Evolutionary conservation across 2,329 filamentous ascomycete genomes (phyloP), one percentile per base, ranked within the genome.

Genomic region (Pezicula neosporulosa): DNA sequence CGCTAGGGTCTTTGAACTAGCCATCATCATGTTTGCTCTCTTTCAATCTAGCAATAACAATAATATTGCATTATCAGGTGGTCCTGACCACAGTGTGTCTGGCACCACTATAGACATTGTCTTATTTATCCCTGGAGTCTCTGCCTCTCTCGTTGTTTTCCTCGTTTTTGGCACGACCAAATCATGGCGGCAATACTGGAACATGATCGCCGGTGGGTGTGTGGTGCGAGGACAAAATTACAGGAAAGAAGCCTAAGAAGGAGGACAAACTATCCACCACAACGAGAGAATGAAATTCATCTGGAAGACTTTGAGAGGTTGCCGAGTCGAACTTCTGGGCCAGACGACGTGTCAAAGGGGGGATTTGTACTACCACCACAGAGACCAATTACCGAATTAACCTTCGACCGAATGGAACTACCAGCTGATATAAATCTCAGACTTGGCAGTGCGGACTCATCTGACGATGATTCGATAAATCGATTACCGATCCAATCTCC

Each of bases 151-250:
- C 2, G 59, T 72, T 4, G 57, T 60, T 3, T 74, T 73, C 37
- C 49, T 71, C 39, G 67, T 74, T 3, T 74, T 74, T 51, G 72
- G 71, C 8, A 74, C 72, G 1, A 72, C 70, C 2, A 67, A 68
- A 50, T 66, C 63, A 5, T 71, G 56, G 56, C 49, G 55, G 27
- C 59, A 64, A 47, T 65, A 66, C 42, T 50, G 57, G 24, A 53
- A 63, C 41, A 18, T 66, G 13, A 44, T 65, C 12, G 4, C 52
- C 19, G 56, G 59, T 18, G 50, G 52, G 3, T 60, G 3, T 60
- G 59, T 44, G 59, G 60, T n/a, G 9, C 55, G 4, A 30, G 28
- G 38, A 42, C 15, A 18, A 58, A 43, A 41, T 6, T 54, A 12
- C 28, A 47, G 9, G 21, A 47, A 4, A n/a, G 44, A 16, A 47